Evolutionary conservation across 108 stramenopile genomes (phyloP), one percentile per base, ranked within the genome.

Genomic region (Nannochloropsis granulata): DNA sequence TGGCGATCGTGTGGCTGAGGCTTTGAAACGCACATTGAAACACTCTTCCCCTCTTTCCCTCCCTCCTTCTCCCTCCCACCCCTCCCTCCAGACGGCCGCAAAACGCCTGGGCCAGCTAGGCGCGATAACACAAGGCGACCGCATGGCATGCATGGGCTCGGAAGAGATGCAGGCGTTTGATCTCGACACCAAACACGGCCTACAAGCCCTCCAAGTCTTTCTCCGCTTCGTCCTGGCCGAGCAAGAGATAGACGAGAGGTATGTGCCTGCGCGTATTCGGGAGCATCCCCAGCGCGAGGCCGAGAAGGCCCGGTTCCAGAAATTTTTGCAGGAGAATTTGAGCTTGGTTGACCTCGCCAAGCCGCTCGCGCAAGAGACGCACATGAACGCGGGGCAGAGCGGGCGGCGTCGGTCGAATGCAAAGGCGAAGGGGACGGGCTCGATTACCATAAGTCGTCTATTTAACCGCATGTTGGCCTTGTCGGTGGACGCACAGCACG

Each of bases 101-200:
- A 92, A 92, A 85, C 89, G 94, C n/a, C 90, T 93, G 83, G 91
- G 87, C 19, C 84, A 82, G 45, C 89, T 94, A 21, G 94, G 94
- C 13, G 94, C 94, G 0, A 88, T 94, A 12, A 93, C 94, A 21
- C 92, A 94, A 85, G 94, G 94, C 21, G 94, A 94, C 43, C 89
- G 94, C 0, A 87, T 93, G 25, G 94, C 94, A 1, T 83, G 91
- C 46, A 90, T 71, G 56, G 56, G 56, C 21, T 71, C 44, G 43
- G 81, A 83, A n/a, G 43, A 45, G 43, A 34, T 82, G 43, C 86
- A 34, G 13, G 43, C n/a, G 23, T 86, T 43, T 25, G 43, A 86
- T 23, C 81, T 81, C 80, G 85, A 45, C 26, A 43, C 26, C 81
- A 34, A 2, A 81, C 85, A 24, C 34, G 81, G 25, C 56, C 56